Percentiles rank a stretch among this genome's conserved stretches.
phyloP scores from a whole-genome alignment of 306 rosid genomes.

The Quercus gilva region DNA sequence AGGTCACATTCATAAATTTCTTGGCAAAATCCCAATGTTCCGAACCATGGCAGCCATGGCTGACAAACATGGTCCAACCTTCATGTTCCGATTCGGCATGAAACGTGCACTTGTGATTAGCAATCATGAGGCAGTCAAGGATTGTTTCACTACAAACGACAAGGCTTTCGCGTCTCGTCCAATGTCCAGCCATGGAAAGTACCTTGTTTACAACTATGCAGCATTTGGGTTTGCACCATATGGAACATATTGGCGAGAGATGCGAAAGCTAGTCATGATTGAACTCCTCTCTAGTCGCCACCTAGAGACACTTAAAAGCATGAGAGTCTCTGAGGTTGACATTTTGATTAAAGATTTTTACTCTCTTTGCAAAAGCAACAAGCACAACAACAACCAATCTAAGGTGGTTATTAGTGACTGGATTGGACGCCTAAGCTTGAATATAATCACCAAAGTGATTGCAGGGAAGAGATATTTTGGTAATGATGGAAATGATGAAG shows the following conservation, averaged over 20 bases:
- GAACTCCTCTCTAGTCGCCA: slow-evolving; percentile 23
- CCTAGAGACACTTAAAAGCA: not conserved
- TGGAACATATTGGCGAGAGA: slow-evolving; percentile 16
- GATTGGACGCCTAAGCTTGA: slow-evolving; percentile 14
- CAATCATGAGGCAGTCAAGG: slow-evolving; percentile 47
- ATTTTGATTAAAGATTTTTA: slow-evolving; percentile 6
- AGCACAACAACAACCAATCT: no score
- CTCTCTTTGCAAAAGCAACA: not conserved
- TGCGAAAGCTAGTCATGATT: slow-evolving; percentile 12
- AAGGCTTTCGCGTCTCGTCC: slow-evolving; percentile 41
- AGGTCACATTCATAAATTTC: slow-evolving; percentile 56
- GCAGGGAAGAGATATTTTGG: slow-evolving; percentile 28
- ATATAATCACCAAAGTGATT: slow-evolving; percentile 5
- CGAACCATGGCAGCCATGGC: slow-evolving; percentile 39
- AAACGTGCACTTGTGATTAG: slow-evolving; percentile 36
- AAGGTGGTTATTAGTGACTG: slow-evolving; percentile 22
- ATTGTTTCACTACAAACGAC: slow-evolving; percentile 55
- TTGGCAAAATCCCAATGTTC: slow-evolving; percentile 26
- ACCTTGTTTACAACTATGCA: slow-evolving; percentile 28
- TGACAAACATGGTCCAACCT: slow-evolving; percentile 53
- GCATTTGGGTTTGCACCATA: slow-evolving; percentile 18
- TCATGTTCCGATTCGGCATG: slow-evolving; percentile 26
- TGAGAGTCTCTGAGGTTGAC: slow-evolving; percentile 11
- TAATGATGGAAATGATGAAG: not conserved
- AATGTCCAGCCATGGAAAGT: slow-evolving; percentile 14